Evolutionary conservation across 2,329 filamentous ascomycete species (phyloP), one percentile per base, ranked within the genome.

Genomic region (Penicillium griseofulvum): DNA sequence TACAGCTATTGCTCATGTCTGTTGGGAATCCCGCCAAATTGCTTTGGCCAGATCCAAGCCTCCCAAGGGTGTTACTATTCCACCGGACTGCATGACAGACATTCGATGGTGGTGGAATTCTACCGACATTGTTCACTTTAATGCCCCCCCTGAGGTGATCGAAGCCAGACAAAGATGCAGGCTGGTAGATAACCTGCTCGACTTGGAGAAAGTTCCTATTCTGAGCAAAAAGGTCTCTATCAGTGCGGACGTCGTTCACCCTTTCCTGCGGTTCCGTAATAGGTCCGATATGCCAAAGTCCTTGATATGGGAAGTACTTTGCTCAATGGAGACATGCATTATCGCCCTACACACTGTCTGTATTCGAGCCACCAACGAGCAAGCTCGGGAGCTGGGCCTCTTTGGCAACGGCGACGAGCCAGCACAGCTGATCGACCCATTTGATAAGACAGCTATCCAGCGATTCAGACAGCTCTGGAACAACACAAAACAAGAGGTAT

Each of bases 371-470:
- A 54, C 44, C 12, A 34, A 12, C 3, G 36, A 53, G 37, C 36
- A 54, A n/a, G 44, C 51, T 16, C 28, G 29, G 3, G 26, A 19
- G n/a, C 14, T 33, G 29, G 36, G 37, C 22, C 37, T 54, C 16
- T 54, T 54, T 42, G 45, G 45, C 26, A 17, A 38, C 16, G 50
- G 50, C 12, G 51, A 42, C 10, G 51, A 49, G 29, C 37, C 44
- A n/a, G 22, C 37, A 26, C 36, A 42, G 37, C 33, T 54, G 37
- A 28, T 54, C 5, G 29, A 54, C 33, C 51, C 51, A 1, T 36
- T 14, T 17, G 44, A 54, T 8, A 28, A 22, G 19, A 8, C 29
- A 41, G 6, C 26, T 12, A 17, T 53, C 29, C 5, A 29, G 5
- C 28, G 24, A 5, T 49, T 34, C 29, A 42, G 28, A 36, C 22